Percentiles rank a stretch among this genome's conserved stretches.
Evolutionary conservation across 2,329 filamentous ascomycete genomes (phyloP).

Genomic region (Colletotrichum spinosum): DNA sequence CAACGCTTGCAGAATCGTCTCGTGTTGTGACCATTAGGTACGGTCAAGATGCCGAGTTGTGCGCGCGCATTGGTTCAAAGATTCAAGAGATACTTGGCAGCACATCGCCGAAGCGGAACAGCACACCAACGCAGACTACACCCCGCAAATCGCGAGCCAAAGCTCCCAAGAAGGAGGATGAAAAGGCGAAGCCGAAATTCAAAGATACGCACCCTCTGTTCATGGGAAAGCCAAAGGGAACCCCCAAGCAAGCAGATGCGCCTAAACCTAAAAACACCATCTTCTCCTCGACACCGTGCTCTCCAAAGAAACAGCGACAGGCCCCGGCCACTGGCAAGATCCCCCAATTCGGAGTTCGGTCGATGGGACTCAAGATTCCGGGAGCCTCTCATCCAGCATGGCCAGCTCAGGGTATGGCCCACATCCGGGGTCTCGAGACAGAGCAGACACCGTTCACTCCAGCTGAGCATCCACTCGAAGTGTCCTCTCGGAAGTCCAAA

Average conservation of each 20-base stretch:
- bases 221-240: conserved; percentile 38
- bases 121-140: conserved; percentile 42
- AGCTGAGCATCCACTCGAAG: background rate
- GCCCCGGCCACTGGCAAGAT: conserved; percentile 46
- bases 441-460: background rate
- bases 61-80: conserved; percentile 63
- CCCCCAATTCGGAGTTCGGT: conserved; percentile 58
- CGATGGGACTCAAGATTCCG: conserved; percentile 67
- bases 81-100: conserved; percentile 72
- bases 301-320: conserved; percentile 56
- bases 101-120: conserved; percentile 18
- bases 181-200: conserved; percentile 41
- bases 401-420: conserved; percentile 73
- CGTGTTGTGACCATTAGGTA: conserved; percentile 27
- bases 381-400: conserved; percentile 77
- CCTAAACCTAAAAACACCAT: conserved; percentile 51
- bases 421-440: conserved; percentile 64
- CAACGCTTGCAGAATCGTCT: conserved; percentile 18
- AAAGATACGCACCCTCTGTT: conserved; percentile 57
- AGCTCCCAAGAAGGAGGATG: conserved; percentile 42
- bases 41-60: conserved; percentile 52
- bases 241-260: conserved; percentile 39
- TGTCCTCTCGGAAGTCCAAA: conserved; percentile 61
- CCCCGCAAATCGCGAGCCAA: conserved; percentile 42
- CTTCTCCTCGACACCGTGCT: conserved; percentile 66